Evolutionary conservation across 169 alveolate genomes (phyloP).

Genomic region (Haemoproteus tartakovskyi): DNA sequence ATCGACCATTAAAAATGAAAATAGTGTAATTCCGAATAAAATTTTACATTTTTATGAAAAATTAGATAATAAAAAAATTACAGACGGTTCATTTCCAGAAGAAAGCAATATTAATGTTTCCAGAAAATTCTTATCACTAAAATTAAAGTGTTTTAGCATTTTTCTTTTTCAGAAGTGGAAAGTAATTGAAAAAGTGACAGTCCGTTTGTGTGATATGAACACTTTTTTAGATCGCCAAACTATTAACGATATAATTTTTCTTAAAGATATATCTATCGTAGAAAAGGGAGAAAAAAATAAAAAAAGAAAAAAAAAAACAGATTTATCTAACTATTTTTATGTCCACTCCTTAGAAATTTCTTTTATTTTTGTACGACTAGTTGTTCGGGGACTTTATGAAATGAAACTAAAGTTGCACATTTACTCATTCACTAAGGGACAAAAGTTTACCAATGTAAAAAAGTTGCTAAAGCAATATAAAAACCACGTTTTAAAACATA

Average conservation of each 20-base stretch:
- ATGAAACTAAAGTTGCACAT: conserved; percentile 7
- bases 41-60: not conserved
- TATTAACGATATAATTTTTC: not conserved
- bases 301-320: not conserved
- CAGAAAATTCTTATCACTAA: not conserved
- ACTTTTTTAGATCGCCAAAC: not conserved
- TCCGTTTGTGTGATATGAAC: not conserved
- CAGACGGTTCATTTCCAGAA: not conserved
- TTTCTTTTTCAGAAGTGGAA: conserved; percentile 11
- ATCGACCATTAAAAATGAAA: too few species aligned
- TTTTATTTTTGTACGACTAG: not conserved
- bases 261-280: not conserved
- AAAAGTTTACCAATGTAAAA: conserved; percentile 7
- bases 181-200: conserved; percentile 5
- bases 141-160: conserved; percentile 1
- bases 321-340: not conserved
- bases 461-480: conserved; percentile 6
- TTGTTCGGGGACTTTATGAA: not conserved
- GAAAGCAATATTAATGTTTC: not conserved
- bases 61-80: not conserved
- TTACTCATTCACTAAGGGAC: not conserved
- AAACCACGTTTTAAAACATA: conserved; percentile 9
- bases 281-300: not conserved
- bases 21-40: too few species aligned
- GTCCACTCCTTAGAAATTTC: conserved; percentile 6